Evolutionary conservation across 306 rosid species (phyloP), one percentile per base, ranked within the genome.

Genomic region (Lathyrus oleraceus): DNA sequence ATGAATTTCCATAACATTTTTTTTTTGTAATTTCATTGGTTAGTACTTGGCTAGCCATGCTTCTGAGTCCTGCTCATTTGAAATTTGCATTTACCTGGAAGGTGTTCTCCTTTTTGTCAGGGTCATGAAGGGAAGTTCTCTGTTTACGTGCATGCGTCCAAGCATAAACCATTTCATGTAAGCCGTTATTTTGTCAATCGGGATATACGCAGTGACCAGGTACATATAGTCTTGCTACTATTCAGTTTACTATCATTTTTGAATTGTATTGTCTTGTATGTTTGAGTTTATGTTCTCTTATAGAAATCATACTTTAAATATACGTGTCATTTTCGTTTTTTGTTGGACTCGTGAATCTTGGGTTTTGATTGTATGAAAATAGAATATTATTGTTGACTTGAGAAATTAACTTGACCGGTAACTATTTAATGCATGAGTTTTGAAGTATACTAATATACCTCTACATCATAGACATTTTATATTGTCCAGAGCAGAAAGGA

Each of bases 41-140:
- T 56, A 28, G 43, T 57, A 36, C 59, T 16, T 48, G 32, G 43
- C n/a, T 72, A 9, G 28, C 61, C 15, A 20, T 65, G 57, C 70
- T 66, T 73, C 39, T 69, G 51, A 44, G 13, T 68, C 14, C 53
- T 36, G 36, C 56, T 69, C 27, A 64, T 63, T 68, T 69, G 59
- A 49, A 11, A 20, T 69, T 49, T 74, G 57, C 78, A 59, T 69
- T 81, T 67, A 69, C 71, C 53, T 54, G 45, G 78, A 73, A 60
- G 48, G 67, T 61, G 71, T 65, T 73, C 32, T 65, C 67, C 61
- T 53, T 81, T 68, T 75, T 81, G 59, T 70, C 96, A 95, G 99
- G 99, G 97, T 77, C 97, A 95, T 75, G 99, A 95, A 72, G 99
- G 91, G 52, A 95, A 71, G 82, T 95, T 95, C 83, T 95, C 99